Conservation (phyloP, 306 rosid species). For the Cucumis sativus region Cucumber_9930_V3 NC_026656.2:530501-531000, state of each 20-base stretch:
- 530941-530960: neutral
- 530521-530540: neutral
- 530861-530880: constrained; percentile 5
- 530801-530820: constrained; percentile 18
- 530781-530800: constrained; percentile 2
- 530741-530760: constrained; percentile 24
- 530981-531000: constrained; percentile 14
- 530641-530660: neutral
- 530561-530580: neutral
- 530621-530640: neutral
- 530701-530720: constrained; percentile 18
- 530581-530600: neutral
- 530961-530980: neutral
- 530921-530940: neutral
- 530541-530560: neutral
- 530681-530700: neutral
- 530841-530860: neutral
- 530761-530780: neutral
- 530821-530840: constrained; percentile 28
- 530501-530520: neutral
- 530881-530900: constrained; percentile 23
- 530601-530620: neutral
- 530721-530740: constrained; percentile 68
- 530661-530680: neutral
- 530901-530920: constrained; percentile 9